Conservation (phyloP, 371 early-diverging fungal species). For the Lichtheimia hyalospora region DNA sequence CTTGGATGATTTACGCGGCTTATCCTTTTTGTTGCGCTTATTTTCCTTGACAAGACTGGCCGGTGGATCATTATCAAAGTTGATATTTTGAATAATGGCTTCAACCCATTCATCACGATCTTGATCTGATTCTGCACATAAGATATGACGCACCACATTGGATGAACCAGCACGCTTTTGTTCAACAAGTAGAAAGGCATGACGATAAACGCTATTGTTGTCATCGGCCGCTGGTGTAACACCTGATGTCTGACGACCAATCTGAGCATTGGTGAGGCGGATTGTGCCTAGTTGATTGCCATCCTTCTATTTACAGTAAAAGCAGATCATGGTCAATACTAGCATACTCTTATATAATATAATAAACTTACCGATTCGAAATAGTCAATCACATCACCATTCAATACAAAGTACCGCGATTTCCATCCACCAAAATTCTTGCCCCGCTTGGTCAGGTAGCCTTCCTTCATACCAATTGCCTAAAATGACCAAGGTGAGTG, state of each 20-base stretch:
- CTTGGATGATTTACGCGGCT: slow-evolving; percentile 35
- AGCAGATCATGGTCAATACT: too few species aligned
- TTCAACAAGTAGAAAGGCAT: slow-evolving; percentile 81
- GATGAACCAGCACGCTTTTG: slow-evolving; percentile 62
- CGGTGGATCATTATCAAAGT: slow-evolving; percentile 20
- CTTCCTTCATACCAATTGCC: slow-evolving; percentile 50
- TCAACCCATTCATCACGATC: slow-evolving; percentile 91
- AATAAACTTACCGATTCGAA: slow-evolving; percentile 62
- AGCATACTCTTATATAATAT: too few species aligned
- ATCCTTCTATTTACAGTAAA: slow-evolving; percentile 44
- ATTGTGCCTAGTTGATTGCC: slow-evolving; percentile 57
- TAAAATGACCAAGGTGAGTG: background rate
- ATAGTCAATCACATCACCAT: slow-evolving; percentile 64
- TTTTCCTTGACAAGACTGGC: background rate
- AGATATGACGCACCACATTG: slow-evolving; percentile 68
- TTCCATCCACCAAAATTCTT: slow-evolving; percentile 91
- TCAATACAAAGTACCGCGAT: slow-evolving; percentile 71
- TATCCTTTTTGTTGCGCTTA: slow-evolving; percentile 16
- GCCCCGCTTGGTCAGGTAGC: slow-evolving; percentile 83
- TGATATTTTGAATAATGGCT: slow-evolving; percentile 57
- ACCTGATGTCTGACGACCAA: slow-evolving; percentile 44
- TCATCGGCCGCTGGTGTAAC: slow-evolving; percentile 26
- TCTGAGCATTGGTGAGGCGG: slow-evolving; percentile 44
- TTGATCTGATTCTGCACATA: slow-evolving; percentile 85
- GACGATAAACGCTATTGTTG: slow-evolving; percentile 65